Evolutionary conservation across 805 yeast species (phyloP).

Genomic region (Candida lessepsii): DNA sequence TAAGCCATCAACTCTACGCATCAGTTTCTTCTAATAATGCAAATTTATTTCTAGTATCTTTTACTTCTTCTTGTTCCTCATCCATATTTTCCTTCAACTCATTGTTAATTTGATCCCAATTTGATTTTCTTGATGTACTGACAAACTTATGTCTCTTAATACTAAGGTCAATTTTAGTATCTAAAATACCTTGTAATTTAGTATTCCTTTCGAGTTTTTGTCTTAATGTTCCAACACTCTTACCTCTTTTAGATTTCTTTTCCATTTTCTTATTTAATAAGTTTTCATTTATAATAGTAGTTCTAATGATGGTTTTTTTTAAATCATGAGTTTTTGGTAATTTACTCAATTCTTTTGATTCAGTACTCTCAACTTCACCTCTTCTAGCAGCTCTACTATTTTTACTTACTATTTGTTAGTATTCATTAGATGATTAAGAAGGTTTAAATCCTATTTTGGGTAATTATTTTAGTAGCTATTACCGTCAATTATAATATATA

Average conservation of each 20-base stretch:
- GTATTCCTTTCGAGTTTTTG: conserved; percentile 48
- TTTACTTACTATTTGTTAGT: conserved; percentile 47
- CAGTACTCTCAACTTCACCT: conserved; percentile 48
- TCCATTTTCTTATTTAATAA: conserved; percentile 57
- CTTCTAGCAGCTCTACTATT: conserved; percentile 79
- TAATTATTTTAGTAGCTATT: too few species aligned
- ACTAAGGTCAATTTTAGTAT: conserved; percentile 63
- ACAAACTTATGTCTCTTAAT: conserved; percentile 62
- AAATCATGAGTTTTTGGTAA: conserved; percentile 63
- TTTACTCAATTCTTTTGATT: conserved; percentile 46
- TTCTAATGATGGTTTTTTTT: conserved; percentile 63
- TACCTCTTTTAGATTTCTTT: conserved; percentile 30
- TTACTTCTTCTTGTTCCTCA: conserved; percentile 33
- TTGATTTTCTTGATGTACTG: conserved; percentile 61
- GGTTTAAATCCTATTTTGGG: neutral
- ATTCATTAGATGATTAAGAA: too few species aligned
- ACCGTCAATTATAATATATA: too few species aligned
- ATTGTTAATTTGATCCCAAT: conserved; percentile 63
- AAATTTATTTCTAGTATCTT: conserved; percentile 17
- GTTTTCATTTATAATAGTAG: conserved; percentile 63
- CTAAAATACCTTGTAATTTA: conserved; percentile 52
- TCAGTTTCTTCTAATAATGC: conserved; percentile 40
- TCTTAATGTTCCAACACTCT: conserved; percentile 32
- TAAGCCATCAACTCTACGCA: conserved; percentile 20
- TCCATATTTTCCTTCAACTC: conserved; percentile 26